These are phyloP conservation scores for Diaporthe australafricana DNA, from an alignment of 2,329 filamentous ascomycete species.

Conservation along the genomic window DNA sequence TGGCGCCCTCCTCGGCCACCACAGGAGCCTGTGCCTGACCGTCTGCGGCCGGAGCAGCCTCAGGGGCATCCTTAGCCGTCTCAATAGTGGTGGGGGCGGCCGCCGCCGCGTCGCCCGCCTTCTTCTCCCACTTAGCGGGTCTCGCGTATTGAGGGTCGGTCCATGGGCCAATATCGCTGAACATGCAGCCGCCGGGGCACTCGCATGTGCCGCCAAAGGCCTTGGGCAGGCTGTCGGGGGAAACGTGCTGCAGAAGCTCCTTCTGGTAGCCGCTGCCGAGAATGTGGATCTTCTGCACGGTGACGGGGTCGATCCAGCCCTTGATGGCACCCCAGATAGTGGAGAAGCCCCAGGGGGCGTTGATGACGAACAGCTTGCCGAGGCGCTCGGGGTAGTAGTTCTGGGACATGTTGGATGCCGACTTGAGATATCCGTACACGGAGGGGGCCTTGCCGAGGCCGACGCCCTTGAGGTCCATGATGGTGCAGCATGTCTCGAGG, in stretches of 20 bases:
- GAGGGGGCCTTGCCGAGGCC: conserved; percentile 82
- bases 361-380: conserved; percentile 97
- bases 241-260: conserved; percentile 86
- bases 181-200: conserved; percentile 83
- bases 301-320: conserved; percentile 96
- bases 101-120: conserved; percentile 46
- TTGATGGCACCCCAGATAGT: conserved; percentile 88
- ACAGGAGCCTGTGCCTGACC: conserved; percentile 42
- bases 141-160: conserved; percentile 75
- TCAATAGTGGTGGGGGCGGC: conserved; percentile 40
- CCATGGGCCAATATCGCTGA: conserved; percentile 95
- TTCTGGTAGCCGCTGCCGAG: conserved; percentile 84
- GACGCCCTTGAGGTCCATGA: conserved; percentile 98
- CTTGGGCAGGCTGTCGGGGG: conserved; percentile 89
- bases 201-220: conserved; percentile 86
- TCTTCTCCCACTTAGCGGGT: conserved; percentile 73
- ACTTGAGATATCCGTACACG: conserved; percentile 89
- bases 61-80: conserved; percentile 49
- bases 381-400: conserved; percentile 99
- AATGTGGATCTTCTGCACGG: conserved; percentile 94
- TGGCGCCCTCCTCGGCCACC: conserved; percentile 48
- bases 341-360: conserved; percentile 95
- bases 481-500: conserved; percentile 97
- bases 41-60: conserved; percentile 45
- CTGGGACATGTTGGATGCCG: conserved; percentile 90